phyloP scores from a whole-genome alignment of 75 land plant species.

The Pinus taeda region DNA sequence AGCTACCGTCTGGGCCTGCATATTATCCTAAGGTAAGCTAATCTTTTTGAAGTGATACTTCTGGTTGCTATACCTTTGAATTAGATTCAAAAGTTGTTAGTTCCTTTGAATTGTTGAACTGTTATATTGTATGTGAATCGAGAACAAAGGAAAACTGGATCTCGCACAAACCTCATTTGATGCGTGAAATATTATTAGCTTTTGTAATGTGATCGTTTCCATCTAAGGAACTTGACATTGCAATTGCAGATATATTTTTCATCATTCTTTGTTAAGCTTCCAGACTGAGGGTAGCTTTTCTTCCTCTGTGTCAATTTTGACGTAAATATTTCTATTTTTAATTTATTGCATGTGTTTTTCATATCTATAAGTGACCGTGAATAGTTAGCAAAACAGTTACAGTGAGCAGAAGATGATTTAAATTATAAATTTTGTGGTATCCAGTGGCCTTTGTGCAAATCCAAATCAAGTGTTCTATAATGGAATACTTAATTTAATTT shows the following conservation, averaged over 20 bases:
- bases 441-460: not conserved
- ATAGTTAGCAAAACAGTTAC: not conserved
- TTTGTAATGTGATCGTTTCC: not conserved
- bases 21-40: conserved; percentile 83
- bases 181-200: not conserved
- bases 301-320: not conserved
- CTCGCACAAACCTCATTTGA: not conserved
- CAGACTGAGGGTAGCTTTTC: not conserved
- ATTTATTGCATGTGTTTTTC: not conserved
- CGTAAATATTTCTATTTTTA: not conserved
- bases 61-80: not conserved
- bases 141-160: not conserved
- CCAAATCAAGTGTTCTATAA: not conserved
- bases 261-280: not conserved
- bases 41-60: not conserved
- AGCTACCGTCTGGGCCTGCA: conserved; percentile 88
- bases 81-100: not conserved
- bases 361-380: not conserved
- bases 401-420: not conserved
- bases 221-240: not conserved
- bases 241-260: not conserved
- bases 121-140: not conserved
- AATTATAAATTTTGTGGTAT: too few species aligned
- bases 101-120: not conserved
- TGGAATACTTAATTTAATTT: too few species aligned